Conservation (phyloP, 2,329 filamentous ascomycete genomes). For the Colletotrichum gigasporum region DNA sequence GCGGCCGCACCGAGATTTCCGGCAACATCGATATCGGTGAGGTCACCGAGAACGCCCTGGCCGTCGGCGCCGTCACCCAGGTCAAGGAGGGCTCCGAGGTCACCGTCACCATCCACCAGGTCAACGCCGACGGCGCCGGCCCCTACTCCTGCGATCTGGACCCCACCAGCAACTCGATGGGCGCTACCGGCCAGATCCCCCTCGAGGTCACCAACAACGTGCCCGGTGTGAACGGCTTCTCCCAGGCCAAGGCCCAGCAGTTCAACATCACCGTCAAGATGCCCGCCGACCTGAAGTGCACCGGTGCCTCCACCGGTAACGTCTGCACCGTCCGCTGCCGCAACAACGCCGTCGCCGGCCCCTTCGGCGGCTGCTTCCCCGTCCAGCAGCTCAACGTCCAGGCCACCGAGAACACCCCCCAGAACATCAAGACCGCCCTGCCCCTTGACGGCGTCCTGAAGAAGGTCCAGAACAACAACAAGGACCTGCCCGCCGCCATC, state of each 20-base stretch:
- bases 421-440: conserved; percentile 56
- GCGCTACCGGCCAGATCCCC: conserved; percentile 52
- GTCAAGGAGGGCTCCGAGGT: conserved; percentile 56
- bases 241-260: conserved; percentile 62
- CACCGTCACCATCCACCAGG: conserved; percentile 61
- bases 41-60: conserved; percentile 61
- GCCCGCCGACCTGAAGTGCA: conserved; percentile 59
- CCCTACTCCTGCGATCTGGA: conserved; percentile 66
- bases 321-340: conserved; percentile 68
- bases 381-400: conserved; percentile 62
- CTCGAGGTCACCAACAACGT: conserved; percentile 67
- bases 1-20: conserved; percentile 67
- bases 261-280: conserved; percentile 66
- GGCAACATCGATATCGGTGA: conserved; percentile 71
- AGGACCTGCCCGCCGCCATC: conserved; percentile 54
- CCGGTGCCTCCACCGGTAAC: conserved; percentile 64
- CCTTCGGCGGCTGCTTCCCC: conserved; percentile 67
- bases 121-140: conserved; percentile 63
- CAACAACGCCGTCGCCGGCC: conserved; percentile 65
- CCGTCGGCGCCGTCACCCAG: conserved; percentile 56
- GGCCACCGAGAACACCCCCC: conserved; percentile 52
- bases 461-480: conserved; percentile 61
- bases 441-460: conserved; percentile 53
- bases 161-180: conserved; percentile 53
- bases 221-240: conserved; percentile 66